Percentiles rank a stretch among this genome's conserved stretches.
These are phyloP conservation scores for Phenoliferia sp. DNA, from an alignment of 1,284 basidiomycete genomes.

Conservation along the genomic window DNA sequence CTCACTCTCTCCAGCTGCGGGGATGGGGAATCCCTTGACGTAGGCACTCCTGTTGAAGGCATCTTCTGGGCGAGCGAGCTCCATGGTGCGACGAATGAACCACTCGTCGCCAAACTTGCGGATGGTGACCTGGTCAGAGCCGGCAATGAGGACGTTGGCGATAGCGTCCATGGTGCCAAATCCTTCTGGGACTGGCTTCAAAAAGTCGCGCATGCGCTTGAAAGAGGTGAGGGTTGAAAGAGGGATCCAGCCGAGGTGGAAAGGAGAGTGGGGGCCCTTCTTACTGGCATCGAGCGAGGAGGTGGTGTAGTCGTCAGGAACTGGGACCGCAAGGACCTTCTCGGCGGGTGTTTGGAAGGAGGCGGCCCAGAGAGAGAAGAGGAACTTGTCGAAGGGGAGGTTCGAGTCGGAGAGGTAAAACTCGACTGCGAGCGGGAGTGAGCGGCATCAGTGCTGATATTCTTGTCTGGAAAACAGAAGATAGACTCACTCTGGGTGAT, in stretches of 20 bases:
- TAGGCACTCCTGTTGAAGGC: constrained; percentile 46
- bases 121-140: constrained; percentile 19
- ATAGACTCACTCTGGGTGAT: constrained; percentile 25
- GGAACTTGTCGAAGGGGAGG: constrained; percentile 96
- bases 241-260: constrained; percentile 73
- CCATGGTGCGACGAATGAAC: constrained; percentile 48
- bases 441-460: too few relatives aligned
- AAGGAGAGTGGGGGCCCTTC: constrained; percentile 42
- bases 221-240: constrained; percentile 84
- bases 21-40: constrained; percentile 39
- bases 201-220: constrained; percentile 86
- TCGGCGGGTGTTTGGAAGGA: constrained; percentile 24
- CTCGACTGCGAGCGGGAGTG: constrained; percentile 58
- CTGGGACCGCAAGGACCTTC: constrained; percentile 29
- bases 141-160: constrained; percentile 53
- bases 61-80: constrained; percentile 72
- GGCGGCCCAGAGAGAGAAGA: constrained; percentile 57
- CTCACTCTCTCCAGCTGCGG: constrained; percentile 24
- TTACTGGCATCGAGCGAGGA: constrained; percentile 59
- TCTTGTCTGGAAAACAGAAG: not conserved
- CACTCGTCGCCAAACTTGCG: constrained; percentile 25
- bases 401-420: constrained; percentile 98
- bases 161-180: constrained; percentile 46
- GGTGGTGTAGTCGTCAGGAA: constrained; percentile 17
- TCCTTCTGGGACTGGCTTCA: constrained; percentile 47